Percentiles rank a stretch among this genome's conserved stretches.
phyloP scores from a whole-genome alignment of 768 basidiomycete species.

The Tephrocybe sp. region DNA sequence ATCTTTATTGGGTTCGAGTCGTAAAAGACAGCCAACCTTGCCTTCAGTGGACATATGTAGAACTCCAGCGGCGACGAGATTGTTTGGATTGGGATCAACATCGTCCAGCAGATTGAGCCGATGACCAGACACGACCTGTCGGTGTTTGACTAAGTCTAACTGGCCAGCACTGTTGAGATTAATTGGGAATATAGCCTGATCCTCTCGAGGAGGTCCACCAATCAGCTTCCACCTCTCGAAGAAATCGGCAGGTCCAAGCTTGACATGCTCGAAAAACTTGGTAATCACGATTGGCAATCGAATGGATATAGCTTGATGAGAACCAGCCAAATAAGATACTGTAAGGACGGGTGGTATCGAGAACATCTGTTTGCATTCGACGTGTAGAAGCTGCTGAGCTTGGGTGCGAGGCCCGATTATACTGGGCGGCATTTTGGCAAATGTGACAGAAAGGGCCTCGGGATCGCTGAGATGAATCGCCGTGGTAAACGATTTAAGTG shows the following conservation, averaged over 20 bases:
- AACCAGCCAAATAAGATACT: slow-evolving; percentile 90
- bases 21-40: slow-evolving; percentile 92
- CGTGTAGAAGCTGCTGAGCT: slow-evolving; percentile 88
- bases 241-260: slow-evolving; percentile 80
- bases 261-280: slow-evolving; percentile 94
- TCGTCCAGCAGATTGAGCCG: slow-evolving; percentile 75
- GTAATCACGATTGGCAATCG: slow-evolving; percentile 84
- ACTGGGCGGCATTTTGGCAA: slow-evolving; percentile 89
- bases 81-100: slow-evolving; percentile 93
- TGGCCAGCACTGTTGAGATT: slow-evolving; percentile 63
- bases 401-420: slow-evolving; percentile 82
- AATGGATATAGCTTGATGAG: slow-evolving; percentile 83
- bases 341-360: slow-evolving; percentile 73
- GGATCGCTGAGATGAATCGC: slow-evolving; percentile 72
- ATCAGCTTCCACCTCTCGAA: slow-evolving; percentile 99
- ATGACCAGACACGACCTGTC: slow-evolving; percentile 76
- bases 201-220: slow-evolving; percentile 92
- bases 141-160: slow-evolving; percentile 72
- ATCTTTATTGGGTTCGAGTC: slow-evolving; percentile 93
- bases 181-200: slow-evolving; percentile 86
- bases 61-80: slow-evolving; percentile 94
- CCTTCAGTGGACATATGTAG: slow-evolving; percentile 89
- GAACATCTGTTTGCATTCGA: slow-evolving; percentile 94
- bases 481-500: slow-evolving; percentile 91
- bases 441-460: slow-evolving; percentile 76